phyloP scores from a whole-genome alignment of 2,329 filamentous ascomycete genomes.

The Aspergillus jensenii region DNA sequence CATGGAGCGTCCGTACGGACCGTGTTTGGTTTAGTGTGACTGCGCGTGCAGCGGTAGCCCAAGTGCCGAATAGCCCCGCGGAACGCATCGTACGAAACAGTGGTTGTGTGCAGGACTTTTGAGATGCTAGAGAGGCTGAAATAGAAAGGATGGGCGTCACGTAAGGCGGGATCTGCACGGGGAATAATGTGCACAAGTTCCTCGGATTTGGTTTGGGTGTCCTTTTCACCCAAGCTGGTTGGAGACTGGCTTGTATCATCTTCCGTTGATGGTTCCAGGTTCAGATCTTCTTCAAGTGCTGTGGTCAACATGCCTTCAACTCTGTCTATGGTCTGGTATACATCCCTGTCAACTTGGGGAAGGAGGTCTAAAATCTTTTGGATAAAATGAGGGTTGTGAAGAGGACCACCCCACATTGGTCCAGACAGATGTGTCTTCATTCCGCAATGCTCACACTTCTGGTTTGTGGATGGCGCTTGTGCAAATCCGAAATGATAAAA shows the following conservation, averaged over 20 bases:
- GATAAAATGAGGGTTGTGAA: constrained; percentile 84
- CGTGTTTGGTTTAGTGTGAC: constrained; percentile 84
- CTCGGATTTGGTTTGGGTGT: constrained; percentile 17
- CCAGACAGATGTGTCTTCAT: constrained; percentile 83
- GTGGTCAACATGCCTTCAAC: constrained; percentile 91
- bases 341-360: constrained; percentile 62
- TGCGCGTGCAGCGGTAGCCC: constrained; percentile 80
- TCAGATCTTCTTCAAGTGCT: constrained; percentile 71
- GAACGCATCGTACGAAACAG: constrained; percentile 75
- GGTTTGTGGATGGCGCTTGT: constrained; percentile 65
- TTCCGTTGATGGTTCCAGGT: constrained; percentile 20
- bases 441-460: constrained; percentile 78
- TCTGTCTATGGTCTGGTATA: constrained; percentile 76
- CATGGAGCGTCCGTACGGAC: constrained; percentile 94
- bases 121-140: constrained; percentile 74
- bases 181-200: constrained; percentile 39
- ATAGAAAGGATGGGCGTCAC: constrained; percentile 83
- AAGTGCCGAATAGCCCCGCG: constrained; percentile 77
- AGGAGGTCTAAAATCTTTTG: constrained; percentile 73
- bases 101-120: constrained; percentile 74
- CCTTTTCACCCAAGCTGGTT: constrained; percentile 10
- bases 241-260: not conserved
- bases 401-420: constrained; percentile 89
- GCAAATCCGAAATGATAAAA: constrained; percentile 79
- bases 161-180: constrained; percentile 57